Evolutionary conservation across 1,284 basidiomycete species (phyloP).

Genomic region (Amylostereum areolatum): DNA sequence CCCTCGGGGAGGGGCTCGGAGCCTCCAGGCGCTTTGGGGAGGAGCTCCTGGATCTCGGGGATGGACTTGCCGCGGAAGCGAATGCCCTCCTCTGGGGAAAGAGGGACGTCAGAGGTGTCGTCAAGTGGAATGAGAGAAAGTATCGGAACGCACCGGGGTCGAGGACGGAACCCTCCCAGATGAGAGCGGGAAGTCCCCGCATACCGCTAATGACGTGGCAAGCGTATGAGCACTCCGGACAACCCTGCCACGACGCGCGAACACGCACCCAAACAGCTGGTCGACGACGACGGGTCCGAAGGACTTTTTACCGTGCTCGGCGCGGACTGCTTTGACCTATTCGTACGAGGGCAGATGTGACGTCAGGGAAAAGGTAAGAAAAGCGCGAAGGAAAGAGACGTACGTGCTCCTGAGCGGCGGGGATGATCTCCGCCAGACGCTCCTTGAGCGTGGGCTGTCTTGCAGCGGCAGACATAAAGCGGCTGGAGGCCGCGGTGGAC

Average conservation of each 20-base stretch:
- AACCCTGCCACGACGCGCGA: not conserved
- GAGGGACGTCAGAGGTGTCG: not conserved
- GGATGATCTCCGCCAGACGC: constrained; percentile 86
- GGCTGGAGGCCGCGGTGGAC: constrained; percentile 42
- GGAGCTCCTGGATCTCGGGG: constrained; percentile 79
- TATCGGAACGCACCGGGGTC: constrained; percentile 64
- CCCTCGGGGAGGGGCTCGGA: constrained; percentile 89
- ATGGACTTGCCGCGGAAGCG: constrained; percentile 94
- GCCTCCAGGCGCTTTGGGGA: constrained; percentile 87
- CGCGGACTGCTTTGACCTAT: constrained; percentile 80
- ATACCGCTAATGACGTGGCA: constrained; percentile 62
- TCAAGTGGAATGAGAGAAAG: not conserved
- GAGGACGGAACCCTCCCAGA: constrained; percentile 96
- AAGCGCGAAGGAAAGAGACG: constrained; percentile 13
- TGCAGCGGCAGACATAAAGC: constrained; percentile 60
- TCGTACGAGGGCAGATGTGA: constrained; percentile 5
- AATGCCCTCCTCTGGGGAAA: constrained; percentile 79
- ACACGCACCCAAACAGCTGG: constrained; percentile 76
- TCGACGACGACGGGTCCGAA: constrained; percentile 90
- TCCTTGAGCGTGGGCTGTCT: constrained; percentile 83
- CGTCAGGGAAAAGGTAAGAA: constrained; percentile 9
- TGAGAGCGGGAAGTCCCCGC: constrained; percentile 82
- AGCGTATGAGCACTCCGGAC: not conserved
- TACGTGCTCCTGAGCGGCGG: constrained; percentile 82
- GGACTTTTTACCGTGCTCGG: constrained; percentile 82